Percentiles rank a stretch among this genome's conserved stretches.
Evolutionary conservation across 345 rosid genomes (phyloP).

Genomic region (Populus deltoides): DNA sequence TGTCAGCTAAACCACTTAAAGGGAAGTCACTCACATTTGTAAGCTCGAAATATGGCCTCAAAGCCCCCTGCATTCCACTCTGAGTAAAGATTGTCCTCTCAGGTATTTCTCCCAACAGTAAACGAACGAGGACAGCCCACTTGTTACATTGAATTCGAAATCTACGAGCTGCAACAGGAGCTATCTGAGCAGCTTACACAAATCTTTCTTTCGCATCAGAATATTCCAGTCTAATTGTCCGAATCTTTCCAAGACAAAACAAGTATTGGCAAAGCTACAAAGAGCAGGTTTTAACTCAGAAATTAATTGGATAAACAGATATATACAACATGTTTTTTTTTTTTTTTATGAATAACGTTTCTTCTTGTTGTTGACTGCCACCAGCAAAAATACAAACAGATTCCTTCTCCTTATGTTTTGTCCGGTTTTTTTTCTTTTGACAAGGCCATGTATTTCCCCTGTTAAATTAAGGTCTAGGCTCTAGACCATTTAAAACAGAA

Average conservation of each 20-base stretch:
- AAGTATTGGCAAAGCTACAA: conserved; percentile 79
- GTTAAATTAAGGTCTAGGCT: background rate
- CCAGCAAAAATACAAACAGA: background rate
- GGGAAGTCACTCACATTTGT: conserved; percentile 59
- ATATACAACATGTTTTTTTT: background rate
- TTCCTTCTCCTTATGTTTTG: no score
- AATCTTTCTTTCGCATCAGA: conserved; percentile 85
- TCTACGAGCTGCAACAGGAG: conserved; percentile 67
- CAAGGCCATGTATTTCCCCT: background rate
- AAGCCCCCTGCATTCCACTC: conserved; percentile 74
- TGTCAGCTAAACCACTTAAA: background rate
- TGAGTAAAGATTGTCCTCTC: conserved; percentile 77
- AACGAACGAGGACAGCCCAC: conserved; percentile 73
- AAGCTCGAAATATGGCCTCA: conserved; percentile 79
- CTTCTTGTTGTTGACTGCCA: background rate
- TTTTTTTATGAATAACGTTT: no score
- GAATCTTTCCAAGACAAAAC: conserved; percentile 80
- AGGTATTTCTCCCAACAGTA: conserved; percentile 79
- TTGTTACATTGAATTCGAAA: conserved; percentile 75
- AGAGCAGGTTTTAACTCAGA: background rate
- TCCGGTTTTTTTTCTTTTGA: no score
- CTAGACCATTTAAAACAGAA: background rate
- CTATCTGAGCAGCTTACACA: conserved; percentile 79
- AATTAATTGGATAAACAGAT: background rate
- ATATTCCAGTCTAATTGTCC: conserved; percentile 78